Evolutionary conservation across 306 rosid genomes (phyloP).

Genomic region (peach (Prunus persica)): Prunus_persica_NCBIv2 NC_034014.1:25348501-25349000

Average conservation of each 20-base stretch:
- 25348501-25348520: background rate
- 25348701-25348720: background rate
- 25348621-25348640: background rate
- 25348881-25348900: background rate
- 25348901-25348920: background rate
- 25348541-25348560: background rate
- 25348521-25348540: background rate
- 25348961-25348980: too few species aligned
- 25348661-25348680: too few species aligned
- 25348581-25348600: too few species aligned
- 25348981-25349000: accelerated
- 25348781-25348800: conserved; percentile 6
- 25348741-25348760: background rate
- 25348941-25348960: too few species aligned
- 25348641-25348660: background rate
- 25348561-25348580: background rate
- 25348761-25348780: background rate
- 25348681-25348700: background rate
- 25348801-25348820: background rate
- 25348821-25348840: background rate
- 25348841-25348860: background rate
- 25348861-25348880: background rate
- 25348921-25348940: background rate
- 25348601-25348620: too few species aligned
- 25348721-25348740: background rate